Evolutionary conservation across 2,329 filamentous ascomycete species (phyloP).

Genomic region (Calonectria hawksworthii): DNA sequence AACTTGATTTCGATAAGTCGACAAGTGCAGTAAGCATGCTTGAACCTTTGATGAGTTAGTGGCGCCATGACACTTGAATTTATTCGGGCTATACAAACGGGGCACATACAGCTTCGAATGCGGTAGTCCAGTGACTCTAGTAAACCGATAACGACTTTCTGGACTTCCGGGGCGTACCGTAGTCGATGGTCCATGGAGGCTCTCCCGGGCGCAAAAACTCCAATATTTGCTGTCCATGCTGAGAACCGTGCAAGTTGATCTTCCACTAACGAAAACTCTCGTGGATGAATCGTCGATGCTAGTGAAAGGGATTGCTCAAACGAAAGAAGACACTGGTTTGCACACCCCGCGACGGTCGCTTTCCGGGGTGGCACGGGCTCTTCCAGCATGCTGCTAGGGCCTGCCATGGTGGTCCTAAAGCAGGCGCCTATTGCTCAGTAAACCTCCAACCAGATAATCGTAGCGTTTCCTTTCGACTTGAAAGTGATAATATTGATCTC

Average conservation of each 20-base stretch:
- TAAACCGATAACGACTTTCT: slow-evolving; percentile 19
- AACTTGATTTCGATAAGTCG: too few species aligned
- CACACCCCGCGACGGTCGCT: neutral
- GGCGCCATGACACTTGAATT: too few species aligned
- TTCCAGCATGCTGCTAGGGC: too few species aligned
- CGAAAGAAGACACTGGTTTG: slow-evolving; percentile 15
- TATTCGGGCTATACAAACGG: neutral
- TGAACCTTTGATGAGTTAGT: neutral
- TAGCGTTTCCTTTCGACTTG: too few species aligned
- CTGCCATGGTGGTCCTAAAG: too few species aligned
- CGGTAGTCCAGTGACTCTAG: slow-evolving; percentile 30
- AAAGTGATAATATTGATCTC: neutral
- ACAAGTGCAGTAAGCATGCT: neutral
- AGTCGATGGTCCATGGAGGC: slow-evolving; percentile 35
- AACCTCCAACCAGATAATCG: too few species aligned
- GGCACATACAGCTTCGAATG: slow-evolving; percentile 9
- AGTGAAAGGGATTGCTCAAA: slow-evolving; percentile 22
- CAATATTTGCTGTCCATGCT: slow-evolving; percentile 29
- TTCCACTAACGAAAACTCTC: slow-evolving; percentile 27
- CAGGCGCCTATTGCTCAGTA: too few species aligned
- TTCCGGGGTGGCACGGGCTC: too few species aligned
- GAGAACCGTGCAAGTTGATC: slow-evolving; percentile 38
- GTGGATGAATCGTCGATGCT: slow-evolving; percentile 4
- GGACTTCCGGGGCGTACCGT: slow-evolving; percentile 25
- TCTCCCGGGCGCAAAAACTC: slow-evolving; percentile 25